Base-by-base conservation (phyloP, 2,329 filamentous ascomycete genomes). In the Pseudofabraea citricarpa region DNA sequence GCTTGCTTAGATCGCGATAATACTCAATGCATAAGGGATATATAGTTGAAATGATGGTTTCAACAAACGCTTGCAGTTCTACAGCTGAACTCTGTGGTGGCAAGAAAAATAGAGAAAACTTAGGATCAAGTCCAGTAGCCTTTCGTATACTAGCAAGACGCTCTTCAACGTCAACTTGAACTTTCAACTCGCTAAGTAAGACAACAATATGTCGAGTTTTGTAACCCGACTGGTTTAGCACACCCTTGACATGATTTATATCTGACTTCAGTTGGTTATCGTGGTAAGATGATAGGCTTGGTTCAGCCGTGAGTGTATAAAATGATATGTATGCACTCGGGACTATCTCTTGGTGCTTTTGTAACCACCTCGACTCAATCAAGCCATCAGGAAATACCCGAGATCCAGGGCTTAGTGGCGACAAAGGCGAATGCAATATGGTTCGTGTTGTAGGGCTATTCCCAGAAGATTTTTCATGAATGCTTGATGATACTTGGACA, bases 1-100 rank as follows among this genome's bases (percentile, higher is more conserved):
- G 91, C 47, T 95, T 90, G n/a, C 89, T 90, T 10, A 97, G 74
- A 56, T 98, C 91, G 36, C 90, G 77, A 63, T 97, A 97, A 64
- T 96, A 95, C 56, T 98, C 93, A 36, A 91, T 70, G 16, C 87
- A 81, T 16, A 82, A 72, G 1, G 83, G 79, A 47, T 91, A 89
- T 35, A 96, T 64, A 1, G 83, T 77, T 2, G 79, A 71, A 36
- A 96, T 71, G 31, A 95, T 77, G 40, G 78, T 85, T 43, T 84
- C 80, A 1, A 85, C 81, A 51, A 91, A 89, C 6, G 81, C 79
- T 47, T 81, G 76, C 18, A 94, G 67, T 58, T 95, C 89, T 1
- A 78, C 74, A 3, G 75, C 69, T 4, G 87, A 85, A 6, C 83
- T 81, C 54, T 84, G 80, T 0, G 86, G 81, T 2, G 89, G 85